phyloP scores from a whole-genome alignment of 2,329 filamentous ascomycete genomes.

The Plenodomus biglobosus region DNA sequence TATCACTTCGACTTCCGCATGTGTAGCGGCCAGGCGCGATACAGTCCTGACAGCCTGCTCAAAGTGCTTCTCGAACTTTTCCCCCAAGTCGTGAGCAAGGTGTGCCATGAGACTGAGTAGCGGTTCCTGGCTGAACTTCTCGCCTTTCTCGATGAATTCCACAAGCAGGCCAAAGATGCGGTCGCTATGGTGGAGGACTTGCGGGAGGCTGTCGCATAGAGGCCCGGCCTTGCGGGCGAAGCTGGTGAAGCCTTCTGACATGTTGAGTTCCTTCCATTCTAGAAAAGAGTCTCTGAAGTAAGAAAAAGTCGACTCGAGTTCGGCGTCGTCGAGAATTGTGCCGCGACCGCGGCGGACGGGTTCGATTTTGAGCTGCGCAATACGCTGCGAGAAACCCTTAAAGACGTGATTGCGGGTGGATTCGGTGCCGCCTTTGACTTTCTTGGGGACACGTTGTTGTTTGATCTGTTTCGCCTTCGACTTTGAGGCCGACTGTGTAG shows the following conservation, averaged over 20 bases:
- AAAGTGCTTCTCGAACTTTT: slow-evolving; percentile 87
- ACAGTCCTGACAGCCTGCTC: slow-evolving; percentile 72
- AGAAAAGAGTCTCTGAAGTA: slow-evolving; percentile 82
- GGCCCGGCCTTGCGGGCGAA: slow-evolving; percentile 76
- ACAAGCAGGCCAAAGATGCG: slow-evolving; percentile 78
- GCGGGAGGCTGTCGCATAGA: slow-evolving; percentile 84
- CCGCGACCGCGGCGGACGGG: slow-evolving; percentile 87
- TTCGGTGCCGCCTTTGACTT: slow-evolving; percentile 66
- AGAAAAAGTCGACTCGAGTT: slow-evolving; percentile 74
- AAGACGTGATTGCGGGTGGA: slow-evolving; percentile 85
- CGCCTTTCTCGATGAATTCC: slow-evolving; percentile 73
- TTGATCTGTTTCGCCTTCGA: slow-evolving; percentile 20
- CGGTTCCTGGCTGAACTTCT: slow-evolving; percentile 80
- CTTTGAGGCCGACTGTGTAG: slow-evolving; percentile 14
- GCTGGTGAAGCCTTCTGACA: slow-evolving; percentile 75
- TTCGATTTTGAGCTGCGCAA: slow-evolving; percentile 90
- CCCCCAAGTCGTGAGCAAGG: slow-evolving; percentile 90
- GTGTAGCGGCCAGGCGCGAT: slow-evolving; percentile 73
- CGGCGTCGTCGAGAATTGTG: slow-evolving; percentile 78
- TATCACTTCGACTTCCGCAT: slow-evolving; percentile 82
- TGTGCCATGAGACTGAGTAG: slow-evolving; percentile 85
- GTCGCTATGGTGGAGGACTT: slow-evolving; percentile 88
- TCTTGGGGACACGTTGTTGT: slow-evolving; percentile 59
- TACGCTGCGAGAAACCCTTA: slow-evolving; percentile 87
- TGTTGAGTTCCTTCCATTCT: slow-evolving; percentile 89